Evolutionary conservation across 164 flowering plant species (phyloP).

Genomic region (Cinnamomum micranthum): DNA sequence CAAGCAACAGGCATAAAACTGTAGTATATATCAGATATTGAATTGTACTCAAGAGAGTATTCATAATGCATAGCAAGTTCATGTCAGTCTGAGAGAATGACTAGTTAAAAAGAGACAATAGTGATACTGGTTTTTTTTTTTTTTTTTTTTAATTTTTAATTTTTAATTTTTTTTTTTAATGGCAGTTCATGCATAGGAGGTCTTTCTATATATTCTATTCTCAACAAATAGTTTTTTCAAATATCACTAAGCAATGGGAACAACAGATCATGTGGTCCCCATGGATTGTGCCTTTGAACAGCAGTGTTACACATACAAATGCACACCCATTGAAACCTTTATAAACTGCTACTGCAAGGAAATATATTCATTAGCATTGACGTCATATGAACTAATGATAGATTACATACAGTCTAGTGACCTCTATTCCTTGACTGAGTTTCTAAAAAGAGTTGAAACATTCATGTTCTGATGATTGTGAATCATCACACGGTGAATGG

Average conservation of each 20-base stretch:
- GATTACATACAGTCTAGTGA: background rate
- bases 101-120: too few species aligned
- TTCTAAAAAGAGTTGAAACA: conserved; percentile 49
- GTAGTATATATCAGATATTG: too few species aligned
- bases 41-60: too few species aligned
- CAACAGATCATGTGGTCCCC: background rate
- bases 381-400: background rate
- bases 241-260: background rate
- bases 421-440: background rate
- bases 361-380: background rate
- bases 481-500: conserved; percentile 70
- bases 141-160: too few species aligned
- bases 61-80: too few species aligned
- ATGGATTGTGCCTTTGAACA: background rate
- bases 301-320: background rate
- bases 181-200: background rate
- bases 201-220: background rate
- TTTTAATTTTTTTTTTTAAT: too few species aligned
- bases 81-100: too few species aligned
- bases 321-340: background rate
- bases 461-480: conserved; percentile 68
- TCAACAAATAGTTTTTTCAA: background rate
- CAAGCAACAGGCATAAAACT: too few species aligned
- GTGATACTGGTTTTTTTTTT: too few species aligned
- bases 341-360: background rate